Evolutionary conservation across 1,284 basidiomycete genomes (phyloP).

Genomic region (Marasmius fiardii): DNA sequence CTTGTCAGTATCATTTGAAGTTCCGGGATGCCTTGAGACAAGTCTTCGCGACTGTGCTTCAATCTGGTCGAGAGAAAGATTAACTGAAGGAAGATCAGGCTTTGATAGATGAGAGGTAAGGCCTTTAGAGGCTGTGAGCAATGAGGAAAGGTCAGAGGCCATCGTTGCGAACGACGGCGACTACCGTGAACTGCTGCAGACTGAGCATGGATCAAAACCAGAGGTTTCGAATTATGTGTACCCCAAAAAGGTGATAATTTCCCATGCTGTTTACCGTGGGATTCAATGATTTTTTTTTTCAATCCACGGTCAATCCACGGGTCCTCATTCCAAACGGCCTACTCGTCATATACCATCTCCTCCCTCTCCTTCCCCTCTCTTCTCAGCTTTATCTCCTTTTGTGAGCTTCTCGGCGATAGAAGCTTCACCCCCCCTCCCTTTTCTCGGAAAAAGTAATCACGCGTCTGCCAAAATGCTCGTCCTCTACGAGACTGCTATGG

Average conservation of each 20-base stretch:
- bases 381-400: background rate
- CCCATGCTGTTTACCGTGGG: no score
- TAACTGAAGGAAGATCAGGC: constrained; percentile 80
- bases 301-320: no score
- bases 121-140: constrained; percentile 68
- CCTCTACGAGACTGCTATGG: constrained; percentile 82
- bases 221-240: no score
- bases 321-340: no score
- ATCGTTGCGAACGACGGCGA: constrained; percentile 19
- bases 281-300: no score
- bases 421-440: background rate
- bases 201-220: no score
- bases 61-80: constrained; percentile 89
- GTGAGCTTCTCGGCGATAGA: background rate
- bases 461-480: constrained; percentile 63
- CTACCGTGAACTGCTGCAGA: no score
- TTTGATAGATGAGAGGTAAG: constrained; percentile 73
- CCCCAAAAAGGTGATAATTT: no score
- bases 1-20: constrained; percentile 63
- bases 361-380: background rate
- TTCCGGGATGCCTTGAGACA: constrained; percentile 64
- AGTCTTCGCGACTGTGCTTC: constrained; percentile 84
- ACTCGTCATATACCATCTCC: background rate
- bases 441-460: constrained; percentile 11
- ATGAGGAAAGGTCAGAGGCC: constrained; percentile 61